Conservation (phyloP, 768 basidiomycete genomes). For the Naganishia kalamii region DNA sequence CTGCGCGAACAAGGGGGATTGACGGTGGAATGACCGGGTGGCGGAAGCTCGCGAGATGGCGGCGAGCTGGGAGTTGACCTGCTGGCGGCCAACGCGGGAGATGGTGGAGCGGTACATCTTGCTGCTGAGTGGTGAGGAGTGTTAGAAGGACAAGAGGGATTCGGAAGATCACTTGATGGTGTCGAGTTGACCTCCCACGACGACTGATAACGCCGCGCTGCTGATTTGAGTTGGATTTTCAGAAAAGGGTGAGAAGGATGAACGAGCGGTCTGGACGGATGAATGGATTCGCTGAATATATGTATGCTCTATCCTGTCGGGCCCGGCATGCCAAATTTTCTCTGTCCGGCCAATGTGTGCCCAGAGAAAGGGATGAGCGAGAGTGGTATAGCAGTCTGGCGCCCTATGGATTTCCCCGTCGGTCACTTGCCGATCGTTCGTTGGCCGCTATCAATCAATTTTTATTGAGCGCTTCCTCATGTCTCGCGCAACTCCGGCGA, state of each 20-base stretch:
- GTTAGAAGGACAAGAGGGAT: background rate
- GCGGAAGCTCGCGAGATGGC: background rate
- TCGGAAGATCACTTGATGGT: background rate
- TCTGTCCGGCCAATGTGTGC: background rate
- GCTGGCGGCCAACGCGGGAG: background rate
- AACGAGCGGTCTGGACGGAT: too few species aligned
- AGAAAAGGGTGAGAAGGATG: too few species aligned
- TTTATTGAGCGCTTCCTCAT: conserved; percentile 1
- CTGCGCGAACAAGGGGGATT: background rate
- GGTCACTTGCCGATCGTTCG: background rate
- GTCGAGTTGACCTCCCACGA: background rate
- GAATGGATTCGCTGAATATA: too few species aligned
- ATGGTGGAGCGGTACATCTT: conserved; percentile 1
- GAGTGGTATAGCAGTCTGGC: conserved; percentile 2
- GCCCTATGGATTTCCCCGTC: background rate
- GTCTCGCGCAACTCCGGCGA: background rate
- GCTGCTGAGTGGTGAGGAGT: background rate
- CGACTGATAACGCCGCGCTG: background rate
- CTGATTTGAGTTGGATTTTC: background rate
- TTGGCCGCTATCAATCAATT: background rate
- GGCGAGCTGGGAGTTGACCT: background rate
- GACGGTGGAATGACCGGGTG: background rate
- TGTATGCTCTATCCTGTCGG: background rate
- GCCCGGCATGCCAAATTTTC: background rate
- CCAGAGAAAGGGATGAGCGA: background rate